These are phyloP conservation scores for Clausena lansium DNA, from an alignment of 345 rosid genomes.

Conservation along the genomic window DNA sequence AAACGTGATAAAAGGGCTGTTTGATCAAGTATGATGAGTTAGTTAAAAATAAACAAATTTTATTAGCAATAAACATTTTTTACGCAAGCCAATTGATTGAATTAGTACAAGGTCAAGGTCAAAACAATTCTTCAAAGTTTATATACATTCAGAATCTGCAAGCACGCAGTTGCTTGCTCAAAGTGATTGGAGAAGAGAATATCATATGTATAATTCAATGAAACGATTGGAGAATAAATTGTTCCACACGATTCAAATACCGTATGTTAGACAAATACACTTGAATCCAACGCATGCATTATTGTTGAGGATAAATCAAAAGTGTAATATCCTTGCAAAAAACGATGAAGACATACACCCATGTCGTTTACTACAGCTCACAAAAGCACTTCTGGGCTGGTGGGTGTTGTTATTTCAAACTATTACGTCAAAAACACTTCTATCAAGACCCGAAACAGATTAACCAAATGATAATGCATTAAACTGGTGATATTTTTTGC, in stretches of 20 bases:
- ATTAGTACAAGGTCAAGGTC: neutral
- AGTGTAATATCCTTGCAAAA: neutral
- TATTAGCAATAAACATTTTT: neutral
- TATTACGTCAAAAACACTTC: neutral
- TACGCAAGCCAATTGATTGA: neutral
- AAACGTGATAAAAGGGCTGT: too few relatives aligned
- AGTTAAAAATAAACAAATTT: neutral
- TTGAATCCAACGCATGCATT: neutral
- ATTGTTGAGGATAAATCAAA: neutral
- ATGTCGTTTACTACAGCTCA: constrained; percentile 22
- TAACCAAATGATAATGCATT: neutral
- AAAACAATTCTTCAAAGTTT: neutral
- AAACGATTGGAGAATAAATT: neutral
- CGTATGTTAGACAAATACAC: neutral
- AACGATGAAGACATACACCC: neutral
- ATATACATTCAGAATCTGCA: neutral
- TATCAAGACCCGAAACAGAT: neutral
- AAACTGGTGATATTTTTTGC: neutral
- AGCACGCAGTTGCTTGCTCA: neutral
- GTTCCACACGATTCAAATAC: constrained; percentile 25
- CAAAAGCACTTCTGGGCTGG: neutral
- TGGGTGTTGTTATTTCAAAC: neutral
- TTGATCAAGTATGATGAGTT: too few relatives aligned
- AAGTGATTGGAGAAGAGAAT: neutral
- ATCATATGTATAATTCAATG: neutral